These are phyloP conservation scores for Termitomyces sp. DNA, from an alignment of 768 basidiomycete genomes.

Conservation along the genomic window DNA sequence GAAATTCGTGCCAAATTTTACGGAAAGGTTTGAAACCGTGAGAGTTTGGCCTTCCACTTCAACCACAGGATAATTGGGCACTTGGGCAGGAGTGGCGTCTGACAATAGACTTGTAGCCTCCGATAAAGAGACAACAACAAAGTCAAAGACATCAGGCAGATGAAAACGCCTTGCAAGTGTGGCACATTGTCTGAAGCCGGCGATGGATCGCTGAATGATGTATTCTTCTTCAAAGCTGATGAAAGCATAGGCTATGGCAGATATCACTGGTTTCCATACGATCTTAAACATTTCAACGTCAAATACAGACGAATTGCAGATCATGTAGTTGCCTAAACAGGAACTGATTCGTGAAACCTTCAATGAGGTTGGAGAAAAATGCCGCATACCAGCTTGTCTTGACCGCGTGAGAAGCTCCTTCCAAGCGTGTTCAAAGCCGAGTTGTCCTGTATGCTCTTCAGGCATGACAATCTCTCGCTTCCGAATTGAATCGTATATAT, in stretches of 20 bases:
- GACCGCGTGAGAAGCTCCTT: conserved; percentile 87
- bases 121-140: conserved; percentile 87
- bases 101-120: conserved; percentile 86
- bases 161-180: conserved; percentile 85
- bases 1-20: conserved; percentile 93
- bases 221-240: conserved; percentile 96
- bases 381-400: conserved; percentile 63
- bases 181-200: conserved; percentile 96
- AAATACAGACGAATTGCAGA: conserved; percentile 74
- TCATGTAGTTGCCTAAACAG: conserved; percentile 55
- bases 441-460: conserved; percentile 92
- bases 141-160: conserved; percentile 95
- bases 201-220: conserved; percentile 89
- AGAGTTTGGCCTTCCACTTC: conserved; percentile 86
- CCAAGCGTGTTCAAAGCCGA: conserved; percentile 99
- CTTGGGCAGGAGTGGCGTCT: conserved; percentile 59
- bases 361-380: background rate
- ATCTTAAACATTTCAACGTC: conserved; percentile 91
- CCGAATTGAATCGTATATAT: conserved; percentile 90
- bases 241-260: conserved; percentile 94
- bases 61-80: conserved; percentile 83
- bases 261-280: conserved; percentile 90
- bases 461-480: conserved; percentile 96
- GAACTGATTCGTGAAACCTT: conserved; percentile 1
- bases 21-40: conserved; percentile 87